phyloP scores from a whole-genome alignment of 495 filamentous ascomycete genomes.

The Pyrenopolyporus hunteri region DNA sequence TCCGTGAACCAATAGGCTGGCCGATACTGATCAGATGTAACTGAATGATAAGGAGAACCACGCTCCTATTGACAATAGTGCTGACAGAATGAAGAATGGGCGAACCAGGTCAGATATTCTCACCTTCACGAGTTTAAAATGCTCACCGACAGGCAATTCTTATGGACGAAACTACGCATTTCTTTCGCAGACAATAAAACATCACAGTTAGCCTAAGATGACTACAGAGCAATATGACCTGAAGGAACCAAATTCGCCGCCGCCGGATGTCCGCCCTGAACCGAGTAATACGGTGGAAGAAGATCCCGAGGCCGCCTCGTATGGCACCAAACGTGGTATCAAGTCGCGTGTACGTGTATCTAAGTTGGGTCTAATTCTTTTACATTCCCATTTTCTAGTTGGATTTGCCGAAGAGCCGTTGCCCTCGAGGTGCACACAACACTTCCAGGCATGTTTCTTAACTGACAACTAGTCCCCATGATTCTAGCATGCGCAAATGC shows the following conservation, averaged over 20 bases:
- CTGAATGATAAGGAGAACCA: not conserved
- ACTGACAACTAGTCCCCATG: not conserved
- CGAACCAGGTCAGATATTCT: too few species aligned
- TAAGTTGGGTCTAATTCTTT: too few species aligned
- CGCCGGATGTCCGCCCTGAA: not conserved
- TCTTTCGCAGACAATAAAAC: too few species aligned
- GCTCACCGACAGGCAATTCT: too few species aligned
- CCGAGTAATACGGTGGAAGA: not conserved
- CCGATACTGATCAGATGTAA: not conserved
- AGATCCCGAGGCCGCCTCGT: conserved; percentile 1
- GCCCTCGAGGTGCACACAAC: not conserved
- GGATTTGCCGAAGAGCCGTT: too few species aligned
- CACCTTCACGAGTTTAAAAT: too few species aligned
- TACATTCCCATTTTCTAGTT: too few species aligned
- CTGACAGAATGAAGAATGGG: too few species aligned
- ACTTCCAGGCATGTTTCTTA: not conserved
- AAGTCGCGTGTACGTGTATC: conserved; percentile 40
- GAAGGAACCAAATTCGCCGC: conserved; percentile 4
- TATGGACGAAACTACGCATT: too few species aligned
- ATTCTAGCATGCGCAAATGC: conserved; percentile 61
- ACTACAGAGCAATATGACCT: conserved; percentile 1
- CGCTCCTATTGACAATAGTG: too few species aligned
- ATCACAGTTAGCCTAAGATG: not conserved
- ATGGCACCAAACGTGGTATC: conserved; percentile 31
- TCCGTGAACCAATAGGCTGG: not conserved